A percentile compares a stretch with the other conserved stretches of the same genome.
Evolutionary conservation across 441 rosid species (phyloP).

Genomic region (Corymbia calophylla): DNA sequence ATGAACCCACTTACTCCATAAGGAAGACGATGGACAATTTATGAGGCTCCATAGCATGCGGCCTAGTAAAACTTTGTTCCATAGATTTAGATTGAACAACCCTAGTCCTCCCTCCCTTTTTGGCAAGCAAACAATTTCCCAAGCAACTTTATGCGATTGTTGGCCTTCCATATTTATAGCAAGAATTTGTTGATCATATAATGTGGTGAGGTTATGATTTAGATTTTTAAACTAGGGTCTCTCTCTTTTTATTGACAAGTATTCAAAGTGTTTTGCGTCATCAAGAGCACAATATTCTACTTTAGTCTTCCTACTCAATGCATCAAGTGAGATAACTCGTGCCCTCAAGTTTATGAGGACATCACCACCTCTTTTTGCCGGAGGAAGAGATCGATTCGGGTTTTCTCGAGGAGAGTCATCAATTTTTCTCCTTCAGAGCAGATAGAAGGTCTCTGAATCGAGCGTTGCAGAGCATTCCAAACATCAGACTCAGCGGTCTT

Average conservation of each 20-base stretch:
- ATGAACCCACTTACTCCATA: too few species aligned
- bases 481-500: neutral
- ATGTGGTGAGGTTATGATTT: neutral
- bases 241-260: neutral
- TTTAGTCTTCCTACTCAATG: slow-evolving; percentile 66
- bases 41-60: too few species aligned
- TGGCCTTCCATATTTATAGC: too few species aligned
- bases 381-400: neutral
- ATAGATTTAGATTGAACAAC: too few species aligned
- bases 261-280: too few species aligned
- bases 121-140: too few species aligned
- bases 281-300: neutral
- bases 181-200: neutral
- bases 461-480: neutral
- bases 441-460: neutral
- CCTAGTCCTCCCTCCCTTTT: too few species aligned
- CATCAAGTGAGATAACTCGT: slow-evolving; percentile 19
- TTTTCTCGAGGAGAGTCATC: neutral
- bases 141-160: too few species aligned
- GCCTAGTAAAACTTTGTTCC: too few species aligned
- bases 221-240: neutral
- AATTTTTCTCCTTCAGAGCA: neutral
- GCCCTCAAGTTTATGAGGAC: neutral
- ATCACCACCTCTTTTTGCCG: neutral
- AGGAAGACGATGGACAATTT: too few species aligned